A percentile compares a stretch with the other conserved stretches of the same genome.
phyloP scores from a whole-genome alignment of 2,329 filamentous ascomycete species.

The Bipolaris zeicola region DNA sequence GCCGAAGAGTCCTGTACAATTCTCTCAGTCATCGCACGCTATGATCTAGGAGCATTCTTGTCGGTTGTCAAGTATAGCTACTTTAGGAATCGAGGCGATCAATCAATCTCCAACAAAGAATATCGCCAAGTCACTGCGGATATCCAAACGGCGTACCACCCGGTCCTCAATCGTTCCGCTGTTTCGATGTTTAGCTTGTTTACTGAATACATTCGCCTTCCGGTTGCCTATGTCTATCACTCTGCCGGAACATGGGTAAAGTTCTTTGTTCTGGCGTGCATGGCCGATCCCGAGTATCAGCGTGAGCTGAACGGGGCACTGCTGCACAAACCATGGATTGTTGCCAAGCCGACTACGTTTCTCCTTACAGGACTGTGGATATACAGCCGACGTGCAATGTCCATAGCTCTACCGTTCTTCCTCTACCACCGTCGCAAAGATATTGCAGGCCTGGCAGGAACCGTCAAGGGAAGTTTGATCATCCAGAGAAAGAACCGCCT shows the following conservation, averaged over 20 bases:
- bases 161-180: constrained; percentile 37
- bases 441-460: constrained; percentile 54
- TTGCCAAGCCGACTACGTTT: constrained; percentile 49
- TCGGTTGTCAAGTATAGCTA: constrained; percentile 42
- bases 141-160: constrained; percentile 40
- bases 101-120: constrained; percentile 34
- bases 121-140: constrained; percentile 43
- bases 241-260: constrained; percentile 53
- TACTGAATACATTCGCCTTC: constrained; percentile 38
- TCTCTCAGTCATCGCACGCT: constrained; percentile 53
- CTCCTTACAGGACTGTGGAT: constrained; percentile 57
- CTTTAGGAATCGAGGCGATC: constrained; percentile 34
- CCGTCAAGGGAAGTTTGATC: constrained; percentile 57
- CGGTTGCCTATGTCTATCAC: constrained; percentile 52
- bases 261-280: constrained; percentile 56
- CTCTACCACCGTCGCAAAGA: constrained; percentile 57
- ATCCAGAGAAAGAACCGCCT: constrained; percentile 55
- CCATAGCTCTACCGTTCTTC: constrained; percentile 54
- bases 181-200: constrained; percentile 31
- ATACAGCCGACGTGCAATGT: constrained; percentile 54
- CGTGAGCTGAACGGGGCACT: constrained; percentile 57
- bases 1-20: constrained; percentile 49
- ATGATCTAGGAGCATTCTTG: constrained; percentile 55
- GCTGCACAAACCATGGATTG: constrained; percentile 38
- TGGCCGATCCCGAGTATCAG: constrained; percentile 60